Evolutionary conservation across 306 rosid genomes (phyloP).

Genomic region (Phaseolus lunatus): DNA sequence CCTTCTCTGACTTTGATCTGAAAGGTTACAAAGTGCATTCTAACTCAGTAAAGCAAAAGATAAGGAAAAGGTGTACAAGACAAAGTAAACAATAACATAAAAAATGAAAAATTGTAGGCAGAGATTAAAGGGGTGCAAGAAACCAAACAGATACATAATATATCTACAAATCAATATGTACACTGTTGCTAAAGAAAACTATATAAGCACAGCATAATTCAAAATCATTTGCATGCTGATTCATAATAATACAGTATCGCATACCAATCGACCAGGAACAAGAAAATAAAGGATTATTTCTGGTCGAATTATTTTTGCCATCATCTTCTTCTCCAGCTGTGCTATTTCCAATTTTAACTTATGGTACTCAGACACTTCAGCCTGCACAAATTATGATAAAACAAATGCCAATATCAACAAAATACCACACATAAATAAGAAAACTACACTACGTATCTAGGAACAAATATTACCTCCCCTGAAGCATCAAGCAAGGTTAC

Average conservation of each 20-base stretch:
- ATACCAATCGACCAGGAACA: slow-evolving; percentile 97
- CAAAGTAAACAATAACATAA: background rate
- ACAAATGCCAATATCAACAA: slow-evolving; percentile 5
- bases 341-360: slow-evolving; percentile 81
- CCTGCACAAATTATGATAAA: slow-evolving; percentile 56
- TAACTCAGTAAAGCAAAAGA: slow-evolving; percentile 29
- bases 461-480: slow-evolving; percentile 73
- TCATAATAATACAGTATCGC: slow-evolving; percentile 35
- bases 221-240: slow-evolving; percentile 11
- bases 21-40: slow-evolving; percentile 34
- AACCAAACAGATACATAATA: background rate
- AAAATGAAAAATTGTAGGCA: slow-evolving; percentile 9
- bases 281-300: slow-evolving; percentile 86
- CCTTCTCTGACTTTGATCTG: slow-evolving; percentile 97
- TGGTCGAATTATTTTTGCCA: slow-evolving; percentile 90
- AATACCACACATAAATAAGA: slow-evolving; percentile 32
- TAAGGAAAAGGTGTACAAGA: slow-evolving; percentile 7
- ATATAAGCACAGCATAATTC: slow-evolving; percentile 3
- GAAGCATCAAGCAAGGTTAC: slow-evolving; percentile 86
- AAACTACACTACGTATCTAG: slow-evolving; percentile 25
- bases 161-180: background rate
- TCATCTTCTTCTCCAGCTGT: slow-evolving; percentile 90
- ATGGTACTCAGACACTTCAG: slow-evolving; percentile 90
- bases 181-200: slow-evolving; percentile 14
- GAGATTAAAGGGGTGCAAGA: background rate